Conservation (phyloP, 176 grass and related monocot species). For the Oryza meridionalis region DNA sequence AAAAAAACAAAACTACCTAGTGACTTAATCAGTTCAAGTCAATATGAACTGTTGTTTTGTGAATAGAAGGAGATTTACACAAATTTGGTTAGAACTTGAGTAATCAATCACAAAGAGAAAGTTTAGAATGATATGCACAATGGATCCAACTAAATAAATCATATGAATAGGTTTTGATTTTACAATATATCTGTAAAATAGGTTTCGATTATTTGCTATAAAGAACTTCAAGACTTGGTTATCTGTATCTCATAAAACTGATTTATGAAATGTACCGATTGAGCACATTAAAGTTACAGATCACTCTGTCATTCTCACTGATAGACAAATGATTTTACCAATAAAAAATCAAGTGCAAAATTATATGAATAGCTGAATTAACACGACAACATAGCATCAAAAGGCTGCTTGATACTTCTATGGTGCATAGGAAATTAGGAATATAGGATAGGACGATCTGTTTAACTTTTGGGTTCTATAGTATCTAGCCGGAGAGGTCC, state of each 20-base stretch:
- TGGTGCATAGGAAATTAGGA: not conserved
- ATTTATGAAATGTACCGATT: not conserved
- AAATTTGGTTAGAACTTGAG: not conserved
- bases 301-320: not conserved
- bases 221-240: not conserved
- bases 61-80: slow-evolving; percentile 5
- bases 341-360: not conserved
- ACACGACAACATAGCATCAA: not conserved
- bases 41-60: not conserved
- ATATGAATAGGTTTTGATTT: too few species aligned
- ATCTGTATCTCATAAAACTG: not conserved
- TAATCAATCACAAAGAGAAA: not conserved
- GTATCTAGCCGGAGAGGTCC: not conserved
- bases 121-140: not conserved
- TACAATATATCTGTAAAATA: not conserved
- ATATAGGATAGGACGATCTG: not conserved
- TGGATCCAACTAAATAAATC: not conserved
- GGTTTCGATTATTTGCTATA: not conserved
- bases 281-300: not conserved
- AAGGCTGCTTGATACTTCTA: not conserved
- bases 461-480: not conserved
- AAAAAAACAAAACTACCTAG: not conserved
- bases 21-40: not conserved
- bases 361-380: not conserved
- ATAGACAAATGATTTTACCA: not conserved